Base-by-base conservation (phyloP, 2,329 filamentous ascomycete species). In the Zopfia rhizophila region DNA sequence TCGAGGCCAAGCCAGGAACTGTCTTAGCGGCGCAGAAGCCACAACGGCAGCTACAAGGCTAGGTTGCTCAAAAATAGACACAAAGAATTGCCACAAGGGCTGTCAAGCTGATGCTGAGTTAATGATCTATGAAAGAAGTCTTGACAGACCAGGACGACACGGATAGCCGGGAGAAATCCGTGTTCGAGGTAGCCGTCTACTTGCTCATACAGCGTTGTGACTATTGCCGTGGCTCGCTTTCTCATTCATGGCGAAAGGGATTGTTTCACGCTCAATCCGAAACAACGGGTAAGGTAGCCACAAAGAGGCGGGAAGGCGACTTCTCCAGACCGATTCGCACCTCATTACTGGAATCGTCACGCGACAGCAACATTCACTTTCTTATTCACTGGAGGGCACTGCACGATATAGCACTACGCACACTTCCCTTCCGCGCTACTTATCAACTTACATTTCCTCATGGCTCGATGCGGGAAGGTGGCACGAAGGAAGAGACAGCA, bases 221-320 rank as follows among this genome's bases (percentile, higher is more conserved):
- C 45, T 39, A n/a, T n/a, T n/a, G n/a, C n/a, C n/a, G n/a, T n/a
- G n/a, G 45, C 40, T 38, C 43, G 40, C 39, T 41, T 33, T n/a
- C n/a, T n/a, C n/a, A n/a, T n/a, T n/a, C n/a, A n/a, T n/a, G n/a
- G n/a, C n/a, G 40, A 19, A 24, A 42, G 35, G 27, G 37, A 38
- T 16, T 36, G 45, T 55, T 44, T 53, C 45, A 50, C 30, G 40
- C 40, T 42, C 45, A 36, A 50, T 28, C 37, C 56, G 56, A 60
- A 60, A 60, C 56, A 52, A 22, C 42, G 41, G 35, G 53, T 49
- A 56, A 46, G 19, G 8, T 27, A n/a, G n/a, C 24, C 24, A 8
- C 24, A 8, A 27, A 27, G 8, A n/a, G 24, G 24, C 24, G 24
- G 24, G n/a, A 27, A n/a, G 24, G 24, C n/a, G 8, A 27, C 8